Evolutionary conservation across 2,329 filamentous ascomycete genomes (phyloP).

Genomic region (Calycina herbarum): DNA sequence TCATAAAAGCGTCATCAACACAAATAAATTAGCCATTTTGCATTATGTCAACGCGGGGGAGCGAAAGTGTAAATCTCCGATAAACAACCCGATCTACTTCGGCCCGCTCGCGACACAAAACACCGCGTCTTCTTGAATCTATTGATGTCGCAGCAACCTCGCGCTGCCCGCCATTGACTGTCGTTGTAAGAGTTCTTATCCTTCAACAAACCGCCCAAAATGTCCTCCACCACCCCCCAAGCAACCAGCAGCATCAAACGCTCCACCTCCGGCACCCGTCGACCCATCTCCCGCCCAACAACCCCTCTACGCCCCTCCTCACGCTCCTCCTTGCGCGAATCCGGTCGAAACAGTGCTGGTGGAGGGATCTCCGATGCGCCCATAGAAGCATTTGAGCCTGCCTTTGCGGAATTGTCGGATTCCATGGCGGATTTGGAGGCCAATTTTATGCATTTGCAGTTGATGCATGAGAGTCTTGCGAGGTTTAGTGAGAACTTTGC

Average conservation of each 20-base stretch:
- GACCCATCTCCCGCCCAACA: slow-evolving; percentile 61
- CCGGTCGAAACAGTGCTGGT: slow-evolving; percentile 52
- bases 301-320: slow-evolving; percentile 91
- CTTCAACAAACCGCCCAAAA: slow-evolving; percentile 16
- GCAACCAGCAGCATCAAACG: slow-evolving; percentile 32
- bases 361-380: slow-evolving; percentile 61
- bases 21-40: background rate
- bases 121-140: too few species aligned
- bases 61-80: too few species aligned
- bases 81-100: too few species aligned
- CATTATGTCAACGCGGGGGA: background rate
- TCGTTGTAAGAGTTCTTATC: background rate
- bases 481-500: slow-evolving; percentile 96
- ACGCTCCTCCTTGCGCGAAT: slow-evolving; percentile 79
- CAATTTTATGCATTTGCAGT: slow-evolving; percentile 94
- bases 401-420: slow-evolving; percentile 91
- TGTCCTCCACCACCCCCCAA: slow-evolving; percentile 34
- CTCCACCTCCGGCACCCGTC: slow-evolving; percentile 30
- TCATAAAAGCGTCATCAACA: slow-evolving; percentile 4
- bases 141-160: background rate
- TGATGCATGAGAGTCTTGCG: slow-evolving; percentile 92
- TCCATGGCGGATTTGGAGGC: slow-evolving; percentile 94
- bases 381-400: slow-evolving; percentile 80
- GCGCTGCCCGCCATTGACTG: background rate
- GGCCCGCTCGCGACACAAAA: too few species aligned